Base-by-base conservation (phyloP, 306 rosid species). In the Vicia villosa region DNA sequence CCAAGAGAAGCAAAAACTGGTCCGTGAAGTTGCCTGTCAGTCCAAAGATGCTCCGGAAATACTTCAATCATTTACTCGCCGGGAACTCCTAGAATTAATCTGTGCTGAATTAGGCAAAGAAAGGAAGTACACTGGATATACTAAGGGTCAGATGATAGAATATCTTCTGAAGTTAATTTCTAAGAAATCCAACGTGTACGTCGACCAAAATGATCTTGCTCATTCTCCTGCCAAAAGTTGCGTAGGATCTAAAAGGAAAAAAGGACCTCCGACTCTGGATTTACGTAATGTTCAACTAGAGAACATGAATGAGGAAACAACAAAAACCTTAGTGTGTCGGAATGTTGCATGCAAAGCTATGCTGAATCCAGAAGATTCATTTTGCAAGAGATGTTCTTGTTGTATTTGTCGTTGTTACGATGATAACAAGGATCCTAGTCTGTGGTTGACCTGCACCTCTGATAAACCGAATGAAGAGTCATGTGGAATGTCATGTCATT, bases 341-440 rank as follows among this genome's bases (percentile, higher is more conserved):
- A 93, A 93, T 78, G 78, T 78, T 55, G 96, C 96, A 4, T 93
- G 98, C 82, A 85, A 69, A 86, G 98, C 98, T 66, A 70, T 68
- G 42, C 68, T 90, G 42, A 81, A 69, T 80, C 77, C 83, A 17
- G 89, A 79, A 73, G 82, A 79, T 61, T 74, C 88, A 41, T 93
- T 93, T 78, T 93, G 98, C 85, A 88, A 86, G 82, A 83, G 98
- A 84, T 93, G 98, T 79, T 90, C 98, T 69, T 93, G 98, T 71
- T 93, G 91, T 64, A 77, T 90, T 65, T 93, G 98, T 64, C 91
- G 83, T 67, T 63, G 63, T 66, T 93, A 77, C 49, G 98, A 93
- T 65, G 93, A 93, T 81, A 93, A 93, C 87, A 93, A 93, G 84
- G 98, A 93, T 77, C 96, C 98, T 16, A 93, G 96, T 85, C 74